A percentile compares a stretch with the other conserved stretches of the same genome.
phyloP scores from a whole-genome alignment of 1,284 basidiomycete species.

The Gomphus sp. region DNA sequence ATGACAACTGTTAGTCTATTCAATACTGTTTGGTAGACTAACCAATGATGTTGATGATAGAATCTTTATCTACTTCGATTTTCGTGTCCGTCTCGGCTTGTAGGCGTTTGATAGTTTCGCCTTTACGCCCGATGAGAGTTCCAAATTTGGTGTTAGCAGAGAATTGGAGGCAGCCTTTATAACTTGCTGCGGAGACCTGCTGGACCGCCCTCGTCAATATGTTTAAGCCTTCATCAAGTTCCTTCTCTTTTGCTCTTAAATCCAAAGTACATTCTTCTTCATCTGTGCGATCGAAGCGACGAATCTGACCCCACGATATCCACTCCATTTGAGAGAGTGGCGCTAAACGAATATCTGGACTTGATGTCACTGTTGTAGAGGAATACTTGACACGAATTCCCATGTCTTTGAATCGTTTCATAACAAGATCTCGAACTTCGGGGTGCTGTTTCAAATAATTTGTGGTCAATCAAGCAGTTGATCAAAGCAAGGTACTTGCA shows the following conservation, averaged over 20 bases:
- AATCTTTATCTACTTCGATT: background rate
- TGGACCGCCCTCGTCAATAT: background rate
- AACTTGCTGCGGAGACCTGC: background rate
- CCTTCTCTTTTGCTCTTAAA: background rate
- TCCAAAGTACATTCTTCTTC: background rate
- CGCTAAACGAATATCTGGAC: background rate
- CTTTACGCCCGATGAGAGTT: background rate
- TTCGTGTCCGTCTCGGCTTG: background rate
- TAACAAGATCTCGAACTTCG: background rate
- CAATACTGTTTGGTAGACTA: background rate
- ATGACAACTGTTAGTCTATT: background rate
- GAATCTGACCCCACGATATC: background rate
- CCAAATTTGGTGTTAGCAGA: background rate
- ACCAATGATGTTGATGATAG: background rate
- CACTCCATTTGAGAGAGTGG: background rate
- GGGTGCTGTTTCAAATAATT: background rate
- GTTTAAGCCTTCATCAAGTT: background rate
- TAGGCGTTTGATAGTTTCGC: background rate
- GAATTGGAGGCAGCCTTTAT: background rate
- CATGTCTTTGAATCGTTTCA: background rate
- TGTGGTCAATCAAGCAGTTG: background rate
- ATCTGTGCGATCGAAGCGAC: background rate
- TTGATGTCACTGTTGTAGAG: background rate
- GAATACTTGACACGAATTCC: background rate
- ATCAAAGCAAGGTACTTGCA: background rate